Base-by-base conservation (phyloP, 2,329 filamentous ascomycete species). In the Colletotrichum gloeosporioides region DNA sequence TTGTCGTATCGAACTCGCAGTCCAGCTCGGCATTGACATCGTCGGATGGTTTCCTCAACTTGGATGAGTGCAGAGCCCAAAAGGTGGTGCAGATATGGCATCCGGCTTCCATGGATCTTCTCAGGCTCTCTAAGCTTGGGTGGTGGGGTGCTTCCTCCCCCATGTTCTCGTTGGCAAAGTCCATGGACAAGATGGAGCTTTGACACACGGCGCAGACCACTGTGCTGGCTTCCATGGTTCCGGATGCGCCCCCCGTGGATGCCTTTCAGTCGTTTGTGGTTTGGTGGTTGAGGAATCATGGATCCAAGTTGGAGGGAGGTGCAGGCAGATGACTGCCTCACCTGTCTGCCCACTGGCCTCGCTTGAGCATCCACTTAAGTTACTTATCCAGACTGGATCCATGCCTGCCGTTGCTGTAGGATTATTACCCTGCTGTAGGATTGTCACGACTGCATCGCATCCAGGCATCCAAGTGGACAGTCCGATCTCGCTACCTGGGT, bases 321-420 rank as follows among this genome's bases (percentile, higher is more conserved):
- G 32, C 6, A 34, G 32, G 3, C 34, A 8, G 44, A 49, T 22
- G 44, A 49, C n/a, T n/a, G 39, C n/a, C 44, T 49, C 44, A 6
- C 13, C 44, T 10, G 10, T 22, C 44, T 49, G 44, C 1, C 44
- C 44, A 22, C n/a, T 22, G 10, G 10, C 6, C n/a, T 49, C 44
- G n/a, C n/a, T 49, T 49, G n/a, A n/a, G 3, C 44, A 13, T 1
- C 44, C n/a, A 49, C 3, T 49, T 1, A 1, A 22, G 44, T 44
- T 0, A 0, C n/a, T 49, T 13, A 0, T 13, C 44, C n/a, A 49
- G 6, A 7, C 22, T 13, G 44, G 22, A 13, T 49, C 0, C 44
- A 49, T 49, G 44, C 4, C n/a, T 0, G 10, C 1, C 44, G 7
- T 22, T 49, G 9, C 10, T 2, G 44, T 0, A 22, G 10, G 44